Conservation (phyloP, 164 flowering plant genomes). For the Aristolochia contorta region DNA sequence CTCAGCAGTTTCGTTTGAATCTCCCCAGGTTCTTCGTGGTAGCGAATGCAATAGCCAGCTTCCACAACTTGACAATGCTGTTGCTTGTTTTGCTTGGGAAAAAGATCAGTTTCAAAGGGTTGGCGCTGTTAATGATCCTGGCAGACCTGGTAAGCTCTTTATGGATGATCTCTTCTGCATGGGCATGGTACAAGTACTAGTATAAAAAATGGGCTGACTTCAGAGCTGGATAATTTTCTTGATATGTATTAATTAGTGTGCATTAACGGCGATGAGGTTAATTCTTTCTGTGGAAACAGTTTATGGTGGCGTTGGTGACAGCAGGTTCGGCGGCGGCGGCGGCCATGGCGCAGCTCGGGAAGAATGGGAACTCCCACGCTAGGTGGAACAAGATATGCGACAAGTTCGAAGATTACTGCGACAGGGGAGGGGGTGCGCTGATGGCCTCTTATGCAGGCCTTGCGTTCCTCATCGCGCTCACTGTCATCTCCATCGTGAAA, state of each 20-base stretch:
- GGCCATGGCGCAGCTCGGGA: constrained; percentile 65
- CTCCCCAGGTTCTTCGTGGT: constrained; percentile 63
- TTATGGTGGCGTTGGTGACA: constrained; percentile 39
- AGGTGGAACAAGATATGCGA: constrained; percentile 76
- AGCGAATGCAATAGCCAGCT: constrained; percentile 47
- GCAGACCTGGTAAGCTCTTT: constrained; percentile 52
- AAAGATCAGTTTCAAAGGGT: constrained; percentile 34
- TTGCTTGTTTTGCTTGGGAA: constrained; percentile 17
- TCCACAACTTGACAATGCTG: constrained; percentile 53
- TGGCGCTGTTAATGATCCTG: constrained; percentile 31
- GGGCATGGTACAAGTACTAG: not conserved
- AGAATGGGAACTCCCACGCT: constrained; percentile 69
- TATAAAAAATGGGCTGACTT: no score
- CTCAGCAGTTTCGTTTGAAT: not conserved
- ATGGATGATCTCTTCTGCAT: not conserved
- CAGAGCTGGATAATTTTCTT: no score
- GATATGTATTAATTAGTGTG: no score
- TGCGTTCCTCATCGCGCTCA: constrained; percentile 28
- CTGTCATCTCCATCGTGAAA: constrained; percentile 28
- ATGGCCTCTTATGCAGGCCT: constrained; percentile 44
- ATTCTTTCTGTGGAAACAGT: constrained; percentile 18
- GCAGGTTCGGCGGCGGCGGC: constrained; percentile 51
- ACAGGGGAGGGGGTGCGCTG: constrained; percentile 51
- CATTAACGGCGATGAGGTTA: no score
- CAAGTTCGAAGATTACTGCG: constrained; percentile 46